Evolutionary conservation across 2,329 filamentous ascomycete species (phyloP).

Genomic region (Sarocladium kiliense): DNA sequence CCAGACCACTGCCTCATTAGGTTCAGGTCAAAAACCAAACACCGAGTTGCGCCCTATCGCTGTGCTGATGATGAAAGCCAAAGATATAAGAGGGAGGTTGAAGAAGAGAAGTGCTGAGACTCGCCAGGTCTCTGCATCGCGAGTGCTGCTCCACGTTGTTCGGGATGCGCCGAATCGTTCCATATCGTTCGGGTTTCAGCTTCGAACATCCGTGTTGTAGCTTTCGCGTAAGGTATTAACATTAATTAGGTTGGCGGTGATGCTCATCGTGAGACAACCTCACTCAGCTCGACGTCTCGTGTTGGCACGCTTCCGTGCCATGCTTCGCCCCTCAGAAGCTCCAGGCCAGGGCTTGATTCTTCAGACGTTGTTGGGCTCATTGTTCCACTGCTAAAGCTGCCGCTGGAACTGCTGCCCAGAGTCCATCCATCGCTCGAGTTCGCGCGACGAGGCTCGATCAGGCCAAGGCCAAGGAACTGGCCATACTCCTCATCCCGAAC

Average conservation of each 20-base stretch:
- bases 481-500: constrained; percentile 41
- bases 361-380: constrained; percentile 45
- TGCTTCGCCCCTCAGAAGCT: constrained; percentile 22
- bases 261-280: constrained; percentile 28
- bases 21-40: constrained; percentile 17
- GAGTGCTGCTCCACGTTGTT: not conserved
- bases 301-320: constrained; percentile 33
- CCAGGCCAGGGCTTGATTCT: constrained; percentile 26
- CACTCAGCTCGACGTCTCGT: constrained; percentile 39
- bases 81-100: constrained; percentile 26
- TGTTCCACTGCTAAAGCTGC: constrained; percentile 42
- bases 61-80: constrained; percentile 33
- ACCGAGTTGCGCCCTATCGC: constrained; percentile 32
- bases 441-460: constrained; percentile 36
- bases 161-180: not conserved
- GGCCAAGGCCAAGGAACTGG: constrained; percentile 40
- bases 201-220: not conserved
- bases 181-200: not conserved
- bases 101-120: constrained; percentile 7
- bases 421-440: constrained; percentile 84
- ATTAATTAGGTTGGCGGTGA: constrained; percentile 8
- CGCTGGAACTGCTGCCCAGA: constrained; percentile 67
- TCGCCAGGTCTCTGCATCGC: constrained; percentile 6
- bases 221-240: not conserved
- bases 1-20: not conserved